Conservation (phyloP, 1,139 yeast species). For the Wickerhamiella infanticola region DNA sequence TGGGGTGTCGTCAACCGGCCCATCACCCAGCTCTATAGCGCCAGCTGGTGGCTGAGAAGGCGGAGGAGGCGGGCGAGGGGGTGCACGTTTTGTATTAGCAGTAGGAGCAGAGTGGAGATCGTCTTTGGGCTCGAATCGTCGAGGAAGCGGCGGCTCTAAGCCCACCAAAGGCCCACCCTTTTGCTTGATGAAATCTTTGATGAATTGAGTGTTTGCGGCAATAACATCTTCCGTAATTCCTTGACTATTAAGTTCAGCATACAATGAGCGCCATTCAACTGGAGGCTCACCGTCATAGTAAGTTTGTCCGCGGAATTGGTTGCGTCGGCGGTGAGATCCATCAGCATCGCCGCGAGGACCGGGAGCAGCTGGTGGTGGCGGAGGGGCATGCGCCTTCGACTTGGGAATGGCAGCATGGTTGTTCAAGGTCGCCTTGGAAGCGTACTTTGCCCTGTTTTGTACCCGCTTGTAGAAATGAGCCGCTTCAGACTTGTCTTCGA, state of each 20-base stretch:
- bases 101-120: neutral
- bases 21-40: neutral
- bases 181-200: conserved; percentile 56
- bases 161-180: conserved; percentile 82
- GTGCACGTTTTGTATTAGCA: conserved; percentile 4
- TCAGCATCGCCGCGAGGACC: conserved; percentile 17
- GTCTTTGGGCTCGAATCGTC: conserved; percentile 29
- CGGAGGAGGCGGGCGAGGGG: conserved; percentile 16
- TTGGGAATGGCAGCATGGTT: conserved; percentile 81
- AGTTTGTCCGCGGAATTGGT: conserved; percentile 37
- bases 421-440: conserved; percentile 66
- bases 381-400: conserved; percentile 23
- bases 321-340: conserved; percentile 33
- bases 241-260: conserved; percentile 55
- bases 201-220: conserved; percentile 70
- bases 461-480: conserved; percentile 69
- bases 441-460: conserved; percentile 61
- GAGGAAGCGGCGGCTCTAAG: conserved; percentile 69
- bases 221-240: conserved; percentile 85
- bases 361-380: conserved; percentile 10
- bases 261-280: conserved; percentile 69
- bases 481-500: conserved; percentile 84
- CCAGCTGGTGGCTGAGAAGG: conserved; percentile 5
- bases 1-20: neutral
- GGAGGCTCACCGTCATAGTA: conserved; percentile 75